Evolutionary conservation across 164 flowering plant species (phyloP), one percentile per base, ranked within the genome.

Genomic region (Nymphaea thermarum): DNA sequence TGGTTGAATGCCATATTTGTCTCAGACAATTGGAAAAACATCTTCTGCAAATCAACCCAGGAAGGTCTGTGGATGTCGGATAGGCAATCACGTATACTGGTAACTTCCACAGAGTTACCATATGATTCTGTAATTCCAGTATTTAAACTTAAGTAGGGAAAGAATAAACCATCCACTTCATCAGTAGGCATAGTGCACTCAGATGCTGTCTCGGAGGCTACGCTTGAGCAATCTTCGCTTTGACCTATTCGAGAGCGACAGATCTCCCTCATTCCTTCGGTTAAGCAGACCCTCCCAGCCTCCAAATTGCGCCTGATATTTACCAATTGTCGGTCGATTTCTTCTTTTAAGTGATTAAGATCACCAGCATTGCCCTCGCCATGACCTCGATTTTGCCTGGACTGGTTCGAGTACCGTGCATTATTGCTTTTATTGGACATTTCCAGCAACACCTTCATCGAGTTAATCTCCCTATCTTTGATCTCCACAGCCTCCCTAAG

Each of bases 251-350:
- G n/a, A 25, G 12, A 0, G 12, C 61, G 7, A 61, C 73, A 16
- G 53, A 57, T 43, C 18, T 69, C 69, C 65, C 72, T 73, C 69
- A 73, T 67, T 8, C 71, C 77, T 5, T 65, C 68, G 4, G 74
- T 71, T 3, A 73, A 66, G 53, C 65, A 66, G 8, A 72, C 73
- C 65, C 77, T 70, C 53, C 71, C 82, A 47, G 78, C 76, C 76
- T 82, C 86, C 10, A 86, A 78, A 66, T 82, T 77, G 64, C 80
- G 86, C 47, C 81, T 84, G 43, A 88, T 86, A 43, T 75, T 78
- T 78, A 68, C 77, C 12, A 87, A 81, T 66, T 87, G 86, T 62
- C 78, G 81, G 74, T 86, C 93, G 25, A 87, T 80, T 0, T 84
- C 80, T 61, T 67, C 75, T 77, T 80, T 88, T 75, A 86, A 55